Evolutionary conservation across 176 grass and related monocot genomes (phyloP).

Genomic region (Lolium rigidum): DNA sequence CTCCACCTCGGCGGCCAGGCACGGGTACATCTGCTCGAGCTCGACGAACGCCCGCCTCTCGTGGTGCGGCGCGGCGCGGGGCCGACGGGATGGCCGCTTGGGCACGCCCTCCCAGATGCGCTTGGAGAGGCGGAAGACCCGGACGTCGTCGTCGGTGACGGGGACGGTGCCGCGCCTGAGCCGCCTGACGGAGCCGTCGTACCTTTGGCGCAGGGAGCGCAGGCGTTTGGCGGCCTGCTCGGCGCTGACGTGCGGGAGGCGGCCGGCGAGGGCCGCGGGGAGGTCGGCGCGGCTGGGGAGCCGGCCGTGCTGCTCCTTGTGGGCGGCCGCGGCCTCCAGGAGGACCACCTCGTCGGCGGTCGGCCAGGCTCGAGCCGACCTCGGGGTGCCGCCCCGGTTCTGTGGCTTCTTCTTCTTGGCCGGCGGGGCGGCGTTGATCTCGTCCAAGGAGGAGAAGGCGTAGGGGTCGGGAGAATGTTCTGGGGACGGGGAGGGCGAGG

Average conservation of each 20-base stretch:
- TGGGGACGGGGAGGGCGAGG: background rate
- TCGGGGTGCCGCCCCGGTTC: background rate
- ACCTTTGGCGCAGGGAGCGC: rapidly evolving
- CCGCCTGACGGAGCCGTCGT: background rate
- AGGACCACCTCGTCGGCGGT: background rate
- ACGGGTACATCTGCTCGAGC: conserved; percentile 22
- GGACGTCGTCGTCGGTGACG: background rate
- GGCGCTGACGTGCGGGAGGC: background rate
- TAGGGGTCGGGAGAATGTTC: background rate
- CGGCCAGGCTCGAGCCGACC: background rate
- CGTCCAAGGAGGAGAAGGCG: conserved; percentile 13
- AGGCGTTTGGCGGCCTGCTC: background rate
- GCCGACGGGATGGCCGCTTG: no score
- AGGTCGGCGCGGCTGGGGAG: background rate
- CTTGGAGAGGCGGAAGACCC: conserved; percentile 36
- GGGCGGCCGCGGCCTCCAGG: background rate
- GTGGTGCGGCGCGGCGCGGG: background rate
- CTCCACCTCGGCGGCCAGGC: background rate
- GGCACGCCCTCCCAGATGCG: conserved; percentile 20
- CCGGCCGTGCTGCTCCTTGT: background rate
- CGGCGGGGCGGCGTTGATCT: background rate
- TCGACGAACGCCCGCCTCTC: background rate
- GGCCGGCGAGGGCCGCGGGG: background rate
- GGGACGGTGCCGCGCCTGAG: conserved; percentile 27
- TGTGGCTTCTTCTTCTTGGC: background rate